Percentiles rank a stretch among this genome's conserved stretches.
Conservation (phyloP, 75 land plant species). For the Selaginella moellendorffii region DNA sequence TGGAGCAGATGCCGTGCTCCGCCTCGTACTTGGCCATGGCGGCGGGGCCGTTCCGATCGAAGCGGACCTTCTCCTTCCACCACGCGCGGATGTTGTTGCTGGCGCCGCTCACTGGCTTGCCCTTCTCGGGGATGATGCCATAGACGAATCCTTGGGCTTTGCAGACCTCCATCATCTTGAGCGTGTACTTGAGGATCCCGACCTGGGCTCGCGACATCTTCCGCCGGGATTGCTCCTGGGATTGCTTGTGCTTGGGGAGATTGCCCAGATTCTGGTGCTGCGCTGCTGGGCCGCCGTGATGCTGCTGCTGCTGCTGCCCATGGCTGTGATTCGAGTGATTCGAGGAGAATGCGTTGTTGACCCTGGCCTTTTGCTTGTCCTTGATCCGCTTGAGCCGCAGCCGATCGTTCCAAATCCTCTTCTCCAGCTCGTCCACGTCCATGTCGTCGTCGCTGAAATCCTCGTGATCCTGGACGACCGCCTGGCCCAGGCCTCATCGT, state of each 20-base stretch:
- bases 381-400: slow-evolving; percentile 55
- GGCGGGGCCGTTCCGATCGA: slow-evolving; percentile 78
- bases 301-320: not conserved
- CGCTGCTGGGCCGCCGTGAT: too few species aligned
- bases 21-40: slow-evolving; percentile 69
- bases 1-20: slow-evolving; percentile 16
- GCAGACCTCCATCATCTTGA: slow-evolving; percentile 94
- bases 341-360: slow-evolving; percentile 5
- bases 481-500: too few species aligned
- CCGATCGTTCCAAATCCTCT: slow-evolving; percentile 69
- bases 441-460: slow-evolving; percentile 57
- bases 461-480: slow-evolving; percentile 28
- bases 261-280: too few species aligned
- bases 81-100: slow-evolving; percentile 86
- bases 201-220: slow-evolving; percentile 90
- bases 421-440: slow-evolving; percentile 72
- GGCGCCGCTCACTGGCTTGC: slow-evolving; percentile 76
- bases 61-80: slow-evolving; percentile 91
- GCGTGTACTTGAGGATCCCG: slow-evolving; percentile 70
- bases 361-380: slow-evolving; percentile 55
- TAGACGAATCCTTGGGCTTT: slow-evolving; percentile 93
- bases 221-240: slow-evolving; percentile 73
- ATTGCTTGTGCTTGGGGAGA: slow-evolving; percentile 48
- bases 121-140: slow-evolving; percentile 75
- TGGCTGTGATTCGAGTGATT: not conserved